Conservation (phyloP, 208 protist genomes). For the Acanthamoeba culbertsoni region DNA sequence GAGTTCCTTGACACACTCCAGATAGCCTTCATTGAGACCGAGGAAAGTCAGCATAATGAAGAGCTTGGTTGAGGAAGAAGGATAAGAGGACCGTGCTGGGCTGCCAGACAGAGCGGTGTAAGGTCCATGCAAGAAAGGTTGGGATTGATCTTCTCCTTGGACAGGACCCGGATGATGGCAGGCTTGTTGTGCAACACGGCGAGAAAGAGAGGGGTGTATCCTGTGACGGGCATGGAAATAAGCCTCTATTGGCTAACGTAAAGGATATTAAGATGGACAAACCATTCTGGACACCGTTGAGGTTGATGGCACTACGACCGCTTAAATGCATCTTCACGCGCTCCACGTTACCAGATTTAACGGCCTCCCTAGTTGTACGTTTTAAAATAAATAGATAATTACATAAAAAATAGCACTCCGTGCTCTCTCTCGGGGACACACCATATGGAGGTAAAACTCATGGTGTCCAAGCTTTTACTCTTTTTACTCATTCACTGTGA, state of each 20-base stretch:
- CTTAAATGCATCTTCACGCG: slow-evolving; percentile 19
- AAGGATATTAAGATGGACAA: not conserved
- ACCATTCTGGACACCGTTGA: slow-evolving; percentile 10
- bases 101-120: not conserved
- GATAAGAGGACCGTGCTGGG: not conserved
- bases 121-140: not conserved
- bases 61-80: not conserved
- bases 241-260: not conserved
- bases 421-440: too few species aligned
- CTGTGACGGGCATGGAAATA: not conserved
- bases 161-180: not conserved
- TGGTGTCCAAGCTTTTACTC: not conserved
- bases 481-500: not conserved
- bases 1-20: slow-evolving; percentile 11
- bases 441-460: not conserved
- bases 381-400: not conserved
- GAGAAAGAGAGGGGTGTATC: not conserved
- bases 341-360: not conserved
- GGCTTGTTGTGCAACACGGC: not conserved
- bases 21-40: not conserved
- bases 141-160: slow-evolving; percentile 26
- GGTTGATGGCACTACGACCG: not conserved
- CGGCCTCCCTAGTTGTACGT: not conserved
- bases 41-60: not conserved
- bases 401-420: not conserved